Conservation (phyloP, 768 basidiomycete genomes). For the Collybia sp. region DNA sequence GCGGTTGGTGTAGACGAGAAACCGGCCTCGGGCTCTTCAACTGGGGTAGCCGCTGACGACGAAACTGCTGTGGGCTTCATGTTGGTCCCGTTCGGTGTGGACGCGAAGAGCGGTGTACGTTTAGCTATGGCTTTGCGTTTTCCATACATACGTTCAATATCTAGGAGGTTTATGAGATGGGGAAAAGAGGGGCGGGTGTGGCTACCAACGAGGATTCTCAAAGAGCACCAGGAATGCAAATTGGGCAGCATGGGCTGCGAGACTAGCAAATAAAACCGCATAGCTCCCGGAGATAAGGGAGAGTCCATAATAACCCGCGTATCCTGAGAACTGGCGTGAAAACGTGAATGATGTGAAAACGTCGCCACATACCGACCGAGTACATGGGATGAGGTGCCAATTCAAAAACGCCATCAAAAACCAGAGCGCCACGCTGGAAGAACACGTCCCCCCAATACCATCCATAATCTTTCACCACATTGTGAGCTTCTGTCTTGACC, state of each 20-base stretch:
- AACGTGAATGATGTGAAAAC: constrained; percentile 8
- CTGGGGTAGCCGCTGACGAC: constrained; percentile 11
- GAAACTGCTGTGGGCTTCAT: constrained; percentile 11
- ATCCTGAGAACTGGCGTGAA: constrained; percentile 43
- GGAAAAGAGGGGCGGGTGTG: not conserved
- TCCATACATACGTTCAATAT: constrained; percentile 93
- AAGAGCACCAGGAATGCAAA: constrained; percentile 95
- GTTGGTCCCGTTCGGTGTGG: constrained; percentile 8
- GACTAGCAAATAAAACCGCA: constrained; percentile 85
- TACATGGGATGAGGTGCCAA: constrained; percentile 95
- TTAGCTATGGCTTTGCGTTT: constrained; percentile 86
- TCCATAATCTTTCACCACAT: constrained; percentile 96
- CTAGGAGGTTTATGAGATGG: constrained; percentile 30
- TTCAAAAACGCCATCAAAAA: constrained; percentile 98
- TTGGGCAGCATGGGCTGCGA: constrained; percentile 93
- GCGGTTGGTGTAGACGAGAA: constrained; percentile 51
- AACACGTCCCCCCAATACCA: constrained; percentile 98
- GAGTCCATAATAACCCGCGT: constrained; percentile 95
- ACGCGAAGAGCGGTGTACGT: constrained; percentile 54
- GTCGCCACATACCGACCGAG: constrained; percentile 53
- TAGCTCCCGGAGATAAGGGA: constrained; percentile 89
- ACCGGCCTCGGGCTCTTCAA: constrained; percentile 18
- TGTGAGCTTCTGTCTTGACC: constrained; percentile 97
- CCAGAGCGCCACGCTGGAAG: constrained; percentile 87
- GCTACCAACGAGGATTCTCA: constrained; percentile 88